A percentile compares a stretch with the other conserved stretches of the same genome.
These are phyloP conservation scores for Talaromyces funiculosus DNA, from an alignment of 2,329 filamentous ascomycete species.

Conservation along the genomic window DNA sequence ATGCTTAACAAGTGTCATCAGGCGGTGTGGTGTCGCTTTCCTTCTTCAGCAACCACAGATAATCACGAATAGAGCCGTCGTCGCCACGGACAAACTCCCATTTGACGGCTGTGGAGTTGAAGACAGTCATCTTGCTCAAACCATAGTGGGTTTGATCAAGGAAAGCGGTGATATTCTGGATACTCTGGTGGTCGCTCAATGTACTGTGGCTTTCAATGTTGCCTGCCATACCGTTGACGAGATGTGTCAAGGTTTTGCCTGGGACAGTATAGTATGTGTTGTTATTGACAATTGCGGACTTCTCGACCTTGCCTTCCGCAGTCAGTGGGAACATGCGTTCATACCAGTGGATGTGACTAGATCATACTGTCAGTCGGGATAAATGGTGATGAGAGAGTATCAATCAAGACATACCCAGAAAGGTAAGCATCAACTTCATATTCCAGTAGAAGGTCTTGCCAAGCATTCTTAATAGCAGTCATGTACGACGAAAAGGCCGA, in stretches of 20 bases:
- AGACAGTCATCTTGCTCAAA: conserved; percentile 44
- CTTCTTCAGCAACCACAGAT: conserved; percentile 32
- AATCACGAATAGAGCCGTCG: conserved; percentile 33
- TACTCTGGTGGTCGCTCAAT: conserved; percentile 28
- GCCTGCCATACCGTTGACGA: conserved; percentile 51
- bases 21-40: conserved; percentile 4
- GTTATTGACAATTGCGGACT: conserved; percentile 40
- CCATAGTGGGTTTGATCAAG: conserved; percentile 46
- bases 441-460: conserved; percentile 41
- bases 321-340: conserved; percentile 39
- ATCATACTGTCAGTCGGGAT: conserved; percentile 12
- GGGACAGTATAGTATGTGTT: conserved; percentile 46
- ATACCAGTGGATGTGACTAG: conserved; percentile 45
- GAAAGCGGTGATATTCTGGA: conserved; percentile 41
- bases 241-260: conserved; percentile 46
- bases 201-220: conserved; percentile 48
- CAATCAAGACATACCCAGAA: conserved; percentile 20
- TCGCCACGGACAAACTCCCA: conserved; percentile 46
- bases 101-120: conserved; percentile 37
- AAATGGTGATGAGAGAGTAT: neutral
- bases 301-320: conserved; percentile 39
- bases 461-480: conserved; percentile 40
- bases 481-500: conserved; percentile 37
- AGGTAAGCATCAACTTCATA: conserved; percentile 46
- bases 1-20: conserved; percentile 5